Evolutionary conservation across 306 rosid species (phyloP).

Genomic region (Medicago ruthenica): DNA sequence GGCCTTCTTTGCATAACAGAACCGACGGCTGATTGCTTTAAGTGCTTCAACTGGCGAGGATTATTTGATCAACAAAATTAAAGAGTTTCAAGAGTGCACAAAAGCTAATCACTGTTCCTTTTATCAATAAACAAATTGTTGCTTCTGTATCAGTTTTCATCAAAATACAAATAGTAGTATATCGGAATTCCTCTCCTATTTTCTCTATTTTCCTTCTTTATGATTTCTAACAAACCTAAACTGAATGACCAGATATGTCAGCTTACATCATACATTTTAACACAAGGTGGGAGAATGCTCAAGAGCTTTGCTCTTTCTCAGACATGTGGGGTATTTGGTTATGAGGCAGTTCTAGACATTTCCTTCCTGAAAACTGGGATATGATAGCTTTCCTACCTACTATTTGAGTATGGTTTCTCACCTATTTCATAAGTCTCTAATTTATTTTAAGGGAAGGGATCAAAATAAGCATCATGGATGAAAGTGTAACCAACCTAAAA

Average conservation of each 20-base stretch:
- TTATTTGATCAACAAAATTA: neutral
- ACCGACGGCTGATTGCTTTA: neutral
- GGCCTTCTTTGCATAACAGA: neutral
- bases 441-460: neutral
- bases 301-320: neutral
- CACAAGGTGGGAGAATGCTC: neutral
- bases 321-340: neutral
- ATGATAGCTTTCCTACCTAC: slow-evolving; percentile 13
- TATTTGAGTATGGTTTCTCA: neutral
- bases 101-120: neutral
- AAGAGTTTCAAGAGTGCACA: neutral
- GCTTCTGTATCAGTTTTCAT: neutral
- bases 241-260: neutral
- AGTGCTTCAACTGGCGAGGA: neutral
- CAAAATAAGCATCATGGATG: neutral
- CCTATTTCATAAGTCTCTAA: neutral
- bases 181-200: neutral
- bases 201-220: neutral
- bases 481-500: neutral
- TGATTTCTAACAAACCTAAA: neutral
- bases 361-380: neutral
- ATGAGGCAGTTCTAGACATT: neutral
- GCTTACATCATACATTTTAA: neutral
- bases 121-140: neutral
- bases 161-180: neutral